A percentile compares a stretch with the other conserved stretches of the same genome.
Evolutionary conservation across 2,329 filamentous ascomycete genomes (phyloP).

Genomic region (Fusarium tanahbumbuense): DNA sequence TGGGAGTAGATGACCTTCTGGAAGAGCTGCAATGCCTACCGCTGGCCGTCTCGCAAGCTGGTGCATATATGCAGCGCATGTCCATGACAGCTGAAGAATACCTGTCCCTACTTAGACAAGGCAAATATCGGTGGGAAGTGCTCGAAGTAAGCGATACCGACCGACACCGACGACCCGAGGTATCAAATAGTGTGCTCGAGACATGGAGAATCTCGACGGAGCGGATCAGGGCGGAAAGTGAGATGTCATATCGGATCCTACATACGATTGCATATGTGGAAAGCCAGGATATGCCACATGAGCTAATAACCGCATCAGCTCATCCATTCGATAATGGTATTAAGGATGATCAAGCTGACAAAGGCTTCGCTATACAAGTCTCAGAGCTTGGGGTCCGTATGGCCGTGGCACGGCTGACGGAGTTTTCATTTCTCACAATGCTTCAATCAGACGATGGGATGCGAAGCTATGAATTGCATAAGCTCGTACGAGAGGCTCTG

Average conservation of each 20-base stretch:
- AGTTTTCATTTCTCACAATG: not conserved
- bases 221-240: not conserved
- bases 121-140: not conserved
- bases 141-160: not conserved
- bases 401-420: not conserved
- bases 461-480: not conserved
- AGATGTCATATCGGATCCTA: not conserved
- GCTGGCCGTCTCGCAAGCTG: not conserved
- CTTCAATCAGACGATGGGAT: not conserved
- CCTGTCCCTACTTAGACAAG: rapidly evolving
- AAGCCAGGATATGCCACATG: not conserved
- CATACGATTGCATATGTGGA: not conserved
- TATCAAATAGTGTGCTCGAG: not conserved
- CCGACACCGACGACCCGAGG: not conserved
- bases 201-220: constrained; percentile 5
- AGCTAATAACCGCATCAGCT: not conserved
- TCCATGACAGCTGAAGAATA: not conserved
- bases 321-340: rapidly evolving
- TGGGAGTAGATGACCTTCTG: rapidly evolving
- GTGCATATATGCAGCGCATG: not conserved
- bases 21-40: not conserved
- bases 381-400: not conserved
- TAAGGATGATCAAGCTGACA: not conserved
- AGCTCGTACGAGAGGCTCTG: not conserved
- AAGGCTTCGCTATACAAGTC: rapidly evolving